Percentiles rank a stretch among this genome's conserved stretches.
Conservation (phyloP, 2,329 filamentous ascomycete species). For the Dothistroma septosporum region DNA sequence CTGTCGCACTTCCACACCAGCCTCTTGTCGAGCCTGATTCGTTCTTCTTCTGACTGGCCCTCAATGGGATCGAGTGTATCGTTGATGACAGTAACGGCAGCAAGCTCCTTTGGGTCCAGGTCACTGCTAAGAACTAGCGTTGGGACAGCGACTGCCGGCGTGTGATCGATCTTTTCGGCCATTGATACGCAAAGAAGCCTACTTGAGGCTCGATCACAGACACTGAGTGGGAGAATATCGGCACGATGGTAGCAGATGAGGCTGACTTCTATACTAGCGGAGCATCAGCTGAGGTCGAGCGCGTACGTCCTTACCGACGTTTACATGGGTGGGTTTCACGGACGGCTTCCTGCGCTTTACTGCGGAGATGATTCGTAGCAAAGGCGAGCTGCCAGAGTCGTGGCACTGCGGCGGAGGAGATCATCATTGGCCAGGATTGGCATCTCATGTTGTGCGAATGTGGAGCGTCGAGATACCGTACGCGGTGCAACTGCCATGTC, state of each 20-base stretch:
- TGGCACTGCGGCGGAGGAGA: too few species aligned
- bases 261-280: background rate
- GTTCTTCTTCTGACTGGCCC: conserved; percentile 3
- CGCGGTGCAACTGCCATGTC: too few species aligned
- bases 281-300: background rate
- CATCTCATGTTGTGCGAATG: too few species aligned
- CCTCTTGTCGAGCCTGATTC: conserved; percentile 38
- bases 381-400: too few species aligned
- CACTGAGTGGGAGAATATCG: background rate
- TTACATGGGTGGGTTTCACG: too few species aligned
- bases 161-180: background rate
- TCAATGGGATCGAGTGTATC: background rate
- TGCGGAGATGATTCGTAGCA: too few species aligned
- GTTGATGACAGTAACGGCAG: background rate
- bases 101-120: background rate
- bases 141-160: background rate
- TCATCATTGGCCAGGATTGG: too few species aligned
- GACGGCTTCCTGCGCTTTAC: too few species aligned
- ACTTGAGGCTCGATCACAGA: background rate
- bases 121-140: background rate
- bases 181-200: background rate
- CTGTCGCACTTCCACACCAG: conserved; percentile 51
- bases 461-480: too few species aligned
- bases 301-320: too few species aligned
- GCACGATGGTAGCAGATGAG: background rate